phyloP scores from a whole-genome alignment of 2,329 filamentous ascomycete species.

The Raffaelea albimanens region DNA sequence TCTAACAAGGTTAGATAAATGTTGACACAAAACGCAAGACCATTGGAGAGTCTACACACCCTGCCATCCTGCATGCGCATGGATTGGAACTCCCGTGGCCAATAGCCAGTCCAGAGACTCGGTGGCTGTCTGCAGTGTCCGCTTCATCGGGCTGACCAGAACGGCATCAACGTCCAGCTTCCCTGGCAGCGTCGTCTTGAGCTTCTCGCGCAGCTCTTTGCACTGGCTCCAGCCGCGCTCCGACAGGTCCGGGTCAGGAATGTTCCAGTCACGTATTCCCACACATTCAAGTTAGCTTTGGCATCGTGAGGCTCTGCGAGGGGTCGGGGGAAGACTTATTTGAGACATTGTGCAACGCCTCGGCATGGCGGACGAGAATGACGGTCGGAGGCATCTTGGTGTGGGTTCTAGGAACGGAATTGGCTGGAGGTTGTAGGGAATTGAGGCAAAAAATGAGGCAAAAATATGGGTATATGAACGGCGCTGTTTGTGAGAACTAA shows the following conservation, averaged over 20 bases:
- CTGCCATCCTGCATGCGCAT: conserved; percentile 56
- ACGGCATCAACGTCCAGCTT: conserved; percentile 42
- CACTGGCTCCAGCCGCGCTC: conserved; percentile 41
- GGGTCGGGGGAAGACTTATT: conserved; percentile 29
- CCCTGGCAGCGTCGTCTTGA: conserved; percentile 30
- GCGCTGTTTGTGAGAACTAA: no score
- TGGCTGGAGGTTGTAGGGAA: background rate
- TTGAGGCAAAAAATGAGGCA: background rate
- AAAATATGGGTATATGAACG: background rate
- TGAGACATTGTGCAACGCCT: conserved; percentile 49
- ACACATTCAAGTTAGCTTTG: background rate
- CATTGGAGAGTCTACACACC: conserved; percentile 24
- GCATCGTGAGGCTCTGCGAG: background rate
- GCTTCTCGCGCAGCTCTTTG: conserved; percentile 28
- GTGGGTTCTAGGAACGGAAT: no score
- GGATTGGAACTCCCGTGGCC: conserved; percentile 40
- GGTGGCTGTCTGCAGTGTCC: conserved; percentile 56
- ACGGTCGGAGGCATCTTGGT: conserved; percentile 47
- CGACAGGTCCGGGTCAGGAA: conserved; percentile 43
- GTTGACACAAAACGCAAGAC: conserved; percentile 8
- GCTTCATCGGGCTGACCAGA: conserved; percentile 54
- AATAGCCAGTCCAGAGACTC: conserved; percentile 50
- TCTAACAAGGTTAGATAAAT: conserved; percentile 24
- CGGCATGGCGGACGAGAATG: conserved; percentile 83
- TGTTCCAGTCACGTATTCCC: conserved; percentile 34